These are phyloP conservation scores for Xerocomellus dryophilus DNA, from an alignment of 768 basidiomycete species.

Conservation along the genomic window DNA sequence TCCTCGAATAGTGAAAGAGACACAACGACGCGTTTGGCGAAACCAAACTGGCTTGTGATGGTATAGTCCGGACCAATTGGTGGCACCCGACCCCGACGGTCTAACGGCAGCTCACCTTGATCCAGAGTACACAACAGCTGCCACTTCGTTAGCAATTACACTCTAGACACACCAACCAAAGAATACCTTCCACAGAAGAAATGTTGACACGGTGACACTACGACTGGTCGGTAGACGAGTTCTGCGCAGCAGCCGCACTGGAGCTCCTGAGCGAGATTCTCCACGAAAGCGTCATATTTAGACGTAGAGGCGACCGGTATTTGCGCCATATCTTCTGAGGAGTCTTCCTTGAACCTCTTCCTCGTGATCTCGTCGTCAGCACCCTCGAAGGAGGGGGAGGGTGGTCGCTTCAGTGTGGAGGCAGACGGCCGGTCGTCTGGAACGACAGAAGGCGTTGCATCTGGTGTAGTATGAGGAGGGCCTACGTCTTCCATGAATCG, in stretches of 20 bases:
- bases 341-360: conserved; percentile 59
- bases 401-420: conserved; percentile 53
- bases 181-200: conserved; percentile 86
- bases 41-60: neutral
- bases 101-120: conserved; percentile 57
- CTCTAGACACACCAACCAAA: neutral
- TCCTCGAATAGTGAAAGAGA: neutral
- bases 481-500: conserved; percentile 18
- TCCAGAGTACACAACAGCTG: conserved; percentile 82
- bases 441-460: conserved; percentile 5
- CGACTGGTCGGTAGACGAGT: conserved; percentile 76
- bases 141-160: conserved; percentile 42
- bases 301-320: conserved; percentile 17
- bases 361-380: conserved; percentile 45
- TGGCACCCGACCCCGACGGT: neutral
- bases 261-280: conserved; percentile 69
- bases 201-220: conserved; percentile 83
- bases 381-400: conserved; percentile 57
- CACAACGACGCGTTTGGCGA: neutral
- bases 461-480: neutral
- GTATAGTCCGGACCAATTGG: neutral
- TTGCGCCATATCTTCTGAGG: conserved; percentile 19
- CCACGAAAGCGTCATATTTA: conserved; percentile 40
- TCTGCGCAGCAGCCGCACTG: conserved; percentile 86
- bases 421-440: conserved; percentile 16